A percentile compares a stretch with the other conserved stretches of the same genome.
These are phyloP conservation scores for Nannochloropsis oceanica DNA, from an alignment of 108 stramenopile genomes.

Conservation along the genomic window DNA sequence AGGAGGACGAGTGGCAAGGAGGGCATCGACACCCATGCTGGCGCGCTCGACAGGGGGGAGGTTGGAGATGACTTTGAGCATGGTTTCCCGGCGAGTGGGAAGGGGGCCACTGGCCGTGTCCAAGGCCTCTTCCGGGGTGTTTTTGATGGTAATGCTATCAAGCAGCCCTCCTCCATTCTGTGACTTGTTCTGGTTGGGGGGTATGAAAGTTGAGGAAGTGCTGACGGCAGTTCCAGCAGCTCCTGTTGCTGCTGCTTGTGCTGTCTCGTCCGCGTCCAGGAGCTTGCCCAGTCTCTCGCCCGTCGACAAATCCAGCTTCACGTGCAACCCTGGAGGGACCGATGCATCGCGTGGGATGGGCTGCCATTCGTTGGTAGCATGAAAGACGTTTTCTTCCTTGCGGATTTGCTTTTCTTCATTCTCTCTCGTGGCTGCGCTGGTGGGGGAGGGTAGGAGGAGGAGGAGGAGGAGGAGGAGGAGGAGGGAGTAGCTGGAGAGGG, in stretches of 20 bases:
- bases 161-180: neutral
- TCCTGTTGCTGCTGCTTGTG: neutral
- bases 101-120: neutral
- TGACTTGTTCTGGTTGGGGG: neutral
- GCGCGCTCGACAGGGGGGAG: slow-evolving; percentile 56
- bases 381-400: neutral
- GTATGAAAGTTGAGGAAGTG: no score
- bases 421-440: no score
- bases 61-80: slow-evolving; percentile 58
- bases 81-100: slow-evolving; percentile 41
- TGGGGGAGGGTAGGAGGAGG: neutral
- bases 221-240: no score
- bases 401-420: neutral
- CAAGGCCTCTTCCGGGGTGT: neutral
- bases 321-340: neutral
- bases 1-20: neutral
- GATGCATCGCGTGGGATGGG: neutral
- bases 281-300: neutral
- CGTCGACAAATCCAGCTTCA: neutral
- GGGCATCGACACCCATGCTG: slow-evolving; percentile 47
- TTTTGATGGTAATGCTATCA: neutral
- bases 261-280: neutral
- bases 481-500: neutral
- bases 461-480: neutral
- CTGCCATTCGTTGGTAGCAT: neutral